A percentile compares a stretch with the other conserved stretches of the same genome.
Evolutionary conservation across 2,329 filamentous ascomycete species (phyloP).

Genomic region (Aureobasidium lini): DNA sequence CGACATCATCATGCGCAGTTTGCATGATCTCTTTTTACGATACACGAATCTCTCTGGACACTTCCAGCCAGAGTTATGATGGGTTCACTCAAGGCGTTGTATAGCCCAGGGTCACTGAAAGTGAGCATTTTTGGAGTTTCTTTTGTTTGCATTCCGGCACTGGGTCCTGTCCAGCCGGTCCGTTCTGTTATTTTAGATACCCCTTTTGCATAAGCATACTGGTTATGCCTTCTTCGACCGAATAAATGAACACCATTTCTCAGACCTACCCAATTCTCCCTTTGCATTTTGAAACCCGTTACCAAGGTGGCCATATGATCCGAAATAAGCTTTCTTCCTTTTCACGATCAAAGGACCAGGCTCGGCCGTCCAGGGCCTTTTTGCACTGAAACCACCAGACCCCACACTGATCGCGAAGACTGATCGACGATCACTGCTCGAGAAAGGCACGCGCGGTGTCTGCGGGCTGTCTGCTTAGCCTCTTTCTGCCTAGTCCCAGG

Average conservation of each 20-base stretch:
- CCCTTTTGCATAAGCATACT: slow-evolving; percentile 4
- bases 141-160: slow-evolving; percentile 2
- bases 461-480: not conserved
- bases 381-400: not conserved
- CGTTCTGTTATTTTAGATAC: slow-evolving; percentile 9
- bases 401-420: not conserved
- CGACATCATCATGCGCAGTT: slow-evolving; percentile 3
- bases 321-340: slow-evolving; percentile 1
- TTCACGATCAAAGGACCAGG: not conserved
- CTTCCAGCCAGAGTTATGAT: not conserved
- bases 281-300: not conserved
- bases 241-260: not conserved
- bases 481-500: not conserved
- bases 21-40: not conserved
- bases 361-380: not conserved
- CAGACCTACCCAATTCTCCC: not conserved
- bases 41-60: not conserved
- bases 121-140: not conserved
- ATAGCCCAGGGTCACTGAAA: not conserved
- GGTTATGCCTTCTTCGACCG: not conserved
- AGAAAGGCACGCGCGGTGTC: not conserved
- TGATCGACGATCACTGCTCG: not conserved
- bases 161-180: not conserved
- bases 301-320: not conserved
- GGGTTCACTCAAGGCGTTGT: not conserved